These are phyloP conservation scores for Ustilago bromivora DNA, from an alignment of 1,284 basidiomycete species.

Conservation along the genomic window DNA sequence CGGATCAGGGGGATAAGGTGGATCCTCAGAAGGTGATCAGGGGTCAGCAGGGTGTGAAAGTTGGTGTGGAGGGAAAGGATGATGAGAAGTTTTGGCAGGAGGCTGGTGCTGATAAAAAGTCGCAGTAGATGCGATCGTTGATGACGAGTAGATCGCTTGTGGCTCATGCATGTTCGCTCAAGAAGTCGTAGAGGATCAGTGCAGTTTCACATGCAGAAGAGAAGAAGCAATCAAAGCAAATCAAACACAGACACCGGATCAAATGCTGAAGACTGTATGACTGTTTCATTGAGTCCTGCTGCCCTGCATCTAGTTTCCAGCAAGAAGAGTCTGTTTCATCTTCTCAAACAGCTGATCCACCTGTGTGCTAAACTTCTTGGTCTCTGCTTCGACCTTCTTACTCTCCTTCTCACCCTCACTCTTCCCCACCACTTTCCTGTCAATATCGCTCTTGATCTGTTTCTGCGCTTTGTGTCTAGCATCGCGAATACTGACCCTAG, in stretches of 20 bases:
- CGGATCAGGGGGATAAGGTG: constrained; percentile 23
- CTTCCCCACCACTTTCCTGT: constrained; percentile 62
- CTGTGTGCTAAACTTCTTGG: constrained; percentile 53
- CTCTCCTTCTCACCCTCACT: constrained; percentile 58
- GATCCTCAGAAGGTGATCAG: constrained; percentile 48
- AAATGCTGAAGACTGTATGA: background rate
- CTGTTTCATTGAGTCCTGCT: background rate
- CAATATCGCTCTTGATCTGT: constrained; percentile 64
- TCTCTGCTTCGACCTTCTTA: constrained; percentile 58
- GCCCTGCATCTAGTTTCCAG: constrained; percentile 5
- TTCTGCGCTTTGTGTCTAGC: constrained; percentile 65
- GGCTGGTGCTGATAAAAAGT: constrained; percentile 49
- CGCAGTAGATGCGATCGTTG: constrained; percentile 17
- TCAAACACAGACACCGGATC: background rate
- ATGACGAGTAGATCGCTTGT: background rate
- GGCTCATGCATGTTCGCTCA: background rate
- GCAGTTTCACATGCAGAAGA: background rate
- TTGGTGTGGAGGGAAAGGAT: constrained; percentile 49
- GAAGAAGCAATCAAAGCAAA: background rate
- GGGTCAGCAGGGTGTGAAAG: constrained; percentile 54
- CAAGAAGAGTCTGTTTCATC: constrained; percentile 51
- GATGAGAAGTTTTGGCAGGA: constrained; percentile 56
- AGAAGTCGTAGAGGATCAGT: background rate
- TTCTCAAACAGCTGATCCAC: constrained; percentile 60
- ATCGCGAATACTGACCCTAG: constrained; percentile 58